Evolutionary conservation across 1,284 basidiomycete genomes (phyloP), one percentile per base, ranked within the genome.

Genomic region (Ganoderma lingzhi): DNA sequence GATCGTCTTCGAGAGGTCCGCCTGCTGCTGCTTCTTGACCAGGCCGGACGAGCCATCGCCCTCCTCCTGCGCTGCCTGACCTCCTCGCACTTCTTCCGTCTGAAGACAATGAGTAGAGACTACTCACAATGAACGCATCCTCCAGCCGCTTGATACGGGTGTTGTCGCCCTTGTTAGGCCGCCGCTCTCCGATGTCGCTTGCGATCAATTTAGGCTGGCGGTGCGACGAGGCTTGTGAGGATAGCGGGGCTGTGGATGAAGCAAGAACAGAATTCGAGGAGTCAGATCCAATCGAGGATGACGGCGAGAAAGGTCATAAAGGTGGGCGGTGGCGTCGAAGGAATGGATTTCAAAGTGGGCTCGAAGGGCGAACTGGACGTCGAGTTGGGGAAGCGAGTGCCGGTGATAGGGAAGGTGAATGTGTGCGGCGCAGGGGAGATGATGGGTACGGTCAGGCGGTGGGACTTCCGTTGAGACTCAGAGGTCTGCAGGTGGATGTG

Each of bases 61-160:
- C n/a, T 78, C 80, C 67, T 81, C 84, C 67, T 82, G 84, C 66
- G 80, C 80, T 42, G 81, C 82, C 78, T 90, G 88, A 53, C 88
- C 65, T 91, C 90, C 80, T 91, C 89, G 80, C 90, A 91, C 80
- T 89, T 91, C 75, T 90, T 88, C 73, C 91, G 86, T 68, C 92
- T 87, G 86, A 93, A 93, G 65, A 93, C 85, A 78, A 93, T 93
- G 84, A 93, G n/a, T n/a, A n/a, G n/a, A n/a, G n/a, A n/a, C n/a
- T n/a, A n/a, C n/a, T n/a, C n/a, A n/a, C 85, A 78, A 93, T 93
- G 84, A 93, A 93, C 30, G 92, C 92, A 76, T 93, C 93, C 81
- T 93, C 91, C 3, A 91, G 91, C 39, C 92, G 87, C 80, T 93
- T 93, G 82, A 93, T 88, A n/a, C n/a, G n/a, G n/a, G 78, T 93